Evolutionary conservation across 2,329 filamentous ascomycete species (phyloP), one percentile per base, ranked within the genome.

Genomic region (Botrytis sinoallii): DNA sequence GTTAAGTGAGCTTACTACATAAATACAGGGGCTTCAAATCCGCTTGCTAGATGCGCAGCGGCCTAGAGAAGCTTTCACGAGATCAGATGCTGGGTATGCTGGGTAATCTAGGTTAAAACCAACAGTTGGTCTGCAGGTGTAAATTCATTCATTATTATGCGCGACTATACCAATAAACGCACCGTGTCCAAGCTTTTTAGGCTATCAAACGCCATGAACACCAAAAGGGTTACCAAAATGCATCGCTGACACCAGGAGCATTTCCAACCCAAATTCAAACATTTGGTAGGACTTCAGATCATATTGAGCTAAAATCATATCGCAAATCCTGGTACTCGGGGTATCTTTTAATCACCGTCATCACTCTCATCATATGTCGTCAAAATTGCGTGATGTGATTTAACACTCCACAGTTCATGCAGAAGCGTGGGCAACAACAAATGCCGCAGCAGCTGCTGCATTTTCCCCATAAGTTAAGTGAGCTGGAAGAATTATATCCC

Each of bases 401-500:
- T 5, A 25, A 20, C 44, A 35, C 25, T 8, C 64, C 38, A 18
- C 38, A 61, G 42, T 40, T 48, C 25, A 35, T 40, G 22, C 2
- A 38, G 38, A 29, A 46, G 71, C 70, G 38, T 35, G 67, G 14
- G 74, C 55, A 64, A 68, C 75, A 44, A 79, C 77, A 75, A 85
- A 85, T 52, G 78, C 68, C 5, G 83, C 84, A 1, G 84, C 84
- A 14, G 79, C 79, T 6, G 75, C 74, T 0, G 81, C 83, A 78
- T 84, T 74, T 4, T 64, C 38, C 1, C 77, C 81, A 74, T 86
- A 86, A 4, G 79, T 79, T 48, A 83, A 71, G 79, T 86, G 85
- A 10, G 83, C 76, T 12, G 81, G 82, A 35, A 84, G 78, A 9
- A 84, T 78, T 70, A 84, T 81, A 35, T 83, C 77, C 0, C 84